Evolutionary conservation across 345 rosid species (phyloP), one percentile per base, ranked within the genome.

Genomic region (Lagerstroemia speciosa): DNA sequence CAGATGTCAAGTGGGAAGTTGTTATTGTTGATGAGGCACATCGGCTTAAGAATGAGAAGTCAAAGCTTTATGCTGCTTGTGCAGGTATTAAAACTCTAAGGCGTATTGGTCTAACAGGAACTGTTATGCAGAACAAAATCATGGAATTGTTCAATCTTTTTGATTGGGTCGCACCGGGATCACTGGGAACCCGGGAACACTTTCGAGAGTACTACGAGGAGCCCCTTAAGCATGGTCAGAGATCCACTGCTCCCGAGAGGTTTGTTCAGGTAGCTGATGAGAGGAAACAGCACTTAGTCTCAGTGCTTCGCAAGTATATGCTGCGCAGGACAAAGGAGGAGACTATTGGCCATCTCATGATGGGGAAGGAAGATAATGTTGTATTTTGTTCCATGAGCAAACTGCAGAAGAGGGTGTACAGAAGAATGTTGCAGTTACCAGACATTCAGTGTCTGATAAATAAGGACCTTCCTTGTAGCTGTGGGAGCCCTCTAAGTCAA

Each of bases 351-450:
- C 96, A 89, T 84, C 82, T 91, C 67, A 83, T 93, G 98, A 83
- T 91, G 96, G 98, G 98, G 66, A 93, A 93, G 79, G 98, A 93
- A 82, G 98, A 93, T 76, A 93, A 93, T 69, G 96, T 89, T 11
- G 90, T 93, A 27, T 93, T 93, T 65, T 93, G 98, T 73, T 82
- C 92, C 65, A 93, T 93, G 98, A 91, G 98, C 62, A 89, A 85
- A 75, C 67, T 93, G 74, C 95, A 91, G 75, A 93, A 83, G 70
- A 84, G 95, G 27, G 95, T 82, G 6, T 93, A 91, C 73, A 76
- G 74, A 68, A 85, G 99, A 86, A 87, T 86, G 90, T 41, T 93
- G 72, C 91, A 86, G 69, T 80, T 88, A 62, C 96, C 97, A 22
- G 99, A 93, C 9, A 66, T 91, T 65, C 96, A 86, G 63, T 89